Percentiles rank a stretch among this genome's conserved stretches.
Conservation (phyloP, 352 stramenopile genomes). For the Globisporangium nodosum region DNA sequence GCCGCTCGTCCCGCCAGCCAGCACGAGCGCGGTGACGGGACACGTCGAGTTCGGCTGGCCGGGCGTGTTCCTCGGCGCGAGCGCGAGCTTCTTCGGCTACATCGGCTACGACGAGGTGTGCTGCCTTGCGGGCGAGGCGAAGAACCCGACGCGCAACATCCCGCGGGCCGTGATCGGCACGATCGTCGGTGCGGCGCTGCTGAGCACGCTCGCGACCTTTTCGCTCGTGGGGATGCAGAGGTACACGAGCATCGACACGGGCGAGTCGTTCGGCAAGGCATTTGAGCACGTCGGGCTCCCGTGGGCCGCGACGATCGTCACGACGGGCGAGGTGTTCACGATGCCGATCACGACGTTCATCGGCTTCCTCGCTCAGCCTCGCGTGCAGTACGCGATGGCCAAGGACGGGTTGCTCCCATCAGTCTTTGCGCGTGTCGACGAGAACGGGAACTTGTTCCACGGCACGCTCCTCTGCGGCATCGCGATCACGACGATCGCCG, state of each 20-base stretch:
- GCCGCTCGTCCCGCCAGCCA: constrained; percentile 69
- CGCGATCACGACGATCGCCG: constrained; percentile 41
- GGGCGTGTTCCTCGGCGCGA: constrained; percentile 86
- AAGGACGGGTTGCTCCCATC: constrained; percentile 90
- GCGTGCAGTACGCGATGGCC: constrained; percentile 89
- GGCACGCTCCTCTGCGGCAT: constrained; percentile 59
- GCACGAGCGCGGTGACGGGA: constrained; percentile 19
- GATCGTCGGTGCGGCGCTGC: constrained; percentile 70
- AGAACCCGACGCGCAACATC: constrained; percentile 83
- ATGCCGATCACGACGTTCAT: constrained; percentile 96
- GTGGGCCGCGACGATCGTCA: constrained; percentile 82
- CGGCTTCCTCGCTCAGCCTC: constrained; percentile 91
- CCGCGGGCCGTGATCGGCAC: constrained; percentile 88
- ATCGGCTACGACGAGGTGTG: constrained; percentile 97
- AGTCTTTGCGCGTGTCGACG: constrained; percentile 76
- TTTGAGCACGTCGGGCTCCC: constrained; percentile 58
- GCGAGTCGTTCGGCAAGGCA: constrained; percentile 65
- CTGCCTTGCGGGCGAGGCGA: constrained; percentile 88
- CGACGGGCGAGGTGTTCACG: constrained; percentile 90
- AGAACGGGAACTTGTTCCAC: constrained; percentile 65
- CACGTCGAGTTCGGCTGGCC: constrained; percentile 56
- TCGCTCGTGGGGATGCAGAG: constrained; percentile 90
- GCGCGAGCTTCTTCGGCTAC: constrained; percentile 95
- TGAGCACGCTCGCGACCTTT: constrained; percentile 87
- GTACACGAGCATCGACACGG: constrained; percentile 77